Conservation (phyloP, 148 eudicot species). For the Rhododendron ferrugineum region DNA sequence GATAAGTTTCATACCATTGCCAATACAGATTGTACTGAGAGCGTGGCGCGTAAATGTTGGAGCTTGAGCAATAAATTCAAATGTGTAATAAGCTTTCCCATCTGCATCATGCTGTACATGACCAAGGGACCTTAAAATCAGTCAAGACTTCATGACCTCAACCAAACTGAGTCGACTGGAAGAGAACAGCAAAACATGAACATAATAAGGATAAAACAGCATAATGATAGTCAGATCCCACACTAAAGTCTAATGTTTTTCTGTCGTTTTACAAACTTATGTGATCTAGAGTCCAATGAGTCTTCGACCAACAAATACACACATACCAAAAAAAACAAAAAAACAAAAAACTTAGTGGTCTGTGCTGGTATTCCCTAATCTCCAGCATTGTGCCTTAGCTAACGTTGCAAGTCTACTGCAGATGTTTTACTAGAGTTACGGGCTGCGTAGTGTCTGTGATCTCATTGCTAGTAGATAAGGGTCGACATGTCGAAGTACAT, state of each 20-base stretch:
- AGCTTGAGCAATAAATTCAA: conserved; percentile 83
- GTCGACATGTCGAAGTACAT: not conserved
- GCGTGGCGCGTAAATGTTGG: conserved; percentile 94
- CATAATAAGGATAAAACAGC: not conserved
- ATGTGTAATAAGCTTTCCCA: conserved; percentile 80
- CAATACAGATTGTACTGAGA: conserved; percentile 73
- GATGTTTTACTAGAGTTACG: not conserved
- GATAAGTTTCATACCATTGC: conserved; percentile 64
- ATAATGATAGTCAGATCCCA: not conserved
- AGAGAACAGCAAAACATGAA: not conserved
- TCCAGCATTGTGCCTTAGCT: not conserved
- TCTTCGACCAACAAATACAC: not conserved
- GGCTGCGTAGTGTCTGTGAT: not conserved
- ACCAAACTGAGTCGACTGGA: not conserved
- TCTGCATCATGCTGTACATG: conserved; percentile 72
- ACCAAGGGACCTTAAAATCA: conserved; percentile 8
- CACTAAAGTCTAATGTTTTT: not conserved
- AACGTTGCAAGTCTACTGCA: not conserved
- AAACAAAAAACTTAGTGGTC: not conserved
- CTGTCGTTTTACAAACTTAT: not conserved
- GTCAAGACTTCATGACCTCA: not conserved
- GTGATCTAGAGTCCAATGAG: not conserved
- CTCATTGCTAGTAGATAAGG: not conserved
- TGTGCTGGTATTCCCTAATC: not conserved
- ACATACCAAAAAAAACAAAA: not conserved